Percentiles rank a stretch among this genome's conserved stretches.
Conservation (phyloP, 495 filamentous ascomycete genomes). For the Annulohypoxylon bovei region DNA sequence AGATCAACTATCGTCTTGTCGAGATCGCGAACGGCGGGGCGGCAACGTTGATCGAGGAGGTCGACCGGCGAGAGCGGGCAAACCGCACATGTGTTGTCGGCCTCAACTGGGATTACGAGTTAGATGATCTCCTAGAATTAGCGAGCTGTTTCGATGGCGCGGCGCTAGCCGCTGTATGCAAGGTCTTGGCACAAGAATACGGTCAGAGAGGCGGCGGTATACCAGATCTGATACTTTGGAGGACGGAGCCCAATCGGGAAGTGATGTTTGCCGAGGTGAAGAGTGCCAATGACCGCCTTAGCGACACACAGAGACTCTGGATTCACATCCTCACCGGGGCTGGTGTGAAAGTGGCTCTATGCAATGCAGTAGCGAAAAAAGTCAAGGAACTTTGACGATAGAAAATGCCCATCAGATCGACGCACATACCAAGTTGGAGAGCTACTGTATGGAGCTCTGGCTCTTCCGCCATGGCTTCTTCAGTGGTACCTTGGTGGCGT, state of each 20-base stretch:
- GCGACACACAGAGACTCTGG: constrained; percentile 96
- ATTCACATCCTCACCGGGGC: constrained; percentile 90
- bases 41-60: constrained; percentile 68
- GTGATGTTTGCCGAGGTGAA: constrained; percentile 89
- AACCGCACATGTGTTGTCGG: constrained; percentile 85
- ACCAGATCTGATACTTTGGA: constrained; percentile 94
- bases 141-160: constrained; percentile 81
- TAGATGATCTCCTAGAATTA: constrained; percentile 84
- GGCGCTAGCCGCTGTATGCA: constrained; percentile 83
- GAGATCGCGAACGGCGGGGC: constrained; percentile 84
- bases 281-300: constrained; percentile 93
- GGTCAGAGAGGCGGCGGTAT: constrained; percentile 85
- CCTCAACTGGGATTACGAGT: constrained; percentile 86
- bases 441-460: background rate
- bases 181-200: constrained; percentile 96
- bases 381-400: constrained; percentile 50
- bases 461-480: constrained; percentile 4
- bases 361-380: constrained; percentile 85
- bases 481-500: constrained; percentile 27
- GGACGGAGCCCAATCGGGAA: constrained; percentile 45
- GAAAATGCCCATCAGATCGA: background rate
- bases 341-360: constrained; percentile 86
- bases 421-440: background rate
- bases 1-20: constrained; percentile 88
- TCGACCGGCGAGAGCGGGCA: constrained; percentile 72